Percentiles rank a stretch among this genome's conserved stretches.
Conservation (phyloP, 345 rosid genomes). For the Psidium guajava region DNA sequence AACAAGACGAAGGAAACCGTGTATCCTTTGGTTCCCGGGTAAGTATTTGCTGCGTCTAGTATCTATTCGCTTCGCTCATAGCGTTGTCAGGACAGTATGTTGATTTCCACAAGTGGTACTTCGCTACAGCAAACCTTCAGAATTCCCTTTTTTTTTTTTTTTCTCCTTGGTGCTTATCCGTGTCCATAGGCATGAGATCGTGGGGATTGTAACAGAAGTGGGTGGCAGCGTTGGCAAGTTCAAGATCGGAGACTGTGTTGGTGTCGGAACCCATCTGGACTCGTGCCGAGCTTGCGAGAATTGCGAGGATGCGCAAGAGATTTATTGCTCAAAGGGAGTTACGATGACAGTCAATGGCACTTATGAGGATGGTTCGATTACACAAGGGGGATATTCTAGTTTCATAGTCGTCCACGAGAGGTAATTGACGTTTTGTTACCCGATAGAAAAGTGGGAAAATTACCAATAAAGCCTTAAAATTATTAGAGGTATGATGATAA, state of each 20-base stretch:
- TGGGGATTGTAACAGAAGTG: background rate
- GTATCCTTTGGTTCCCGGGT: conserved; percentile 5
- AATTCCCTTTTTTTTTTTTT: background rate
- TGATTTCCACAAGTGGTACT: background rate
- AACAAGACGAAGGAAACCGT: background rate
- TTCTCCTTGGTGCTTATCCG: background rate
- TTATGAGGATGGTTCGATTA: conserved; percentile 24
- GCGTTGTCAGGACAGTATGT: background rate
- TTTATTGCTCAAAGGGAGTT: conserved; percentile 10
- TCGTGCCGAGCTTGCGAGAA: conserved; percentile 11
- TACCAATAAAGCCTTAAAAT: no score
- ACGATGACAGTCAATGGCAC: conserved; percentile 14
- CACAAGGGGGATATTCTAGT: conserved; percentile 31
- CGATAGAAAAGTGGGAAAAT: no score
- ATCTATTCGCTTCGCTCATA: background rate
- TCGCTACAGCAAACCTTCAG: background rate
- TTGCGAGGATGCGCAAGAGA: conserved; percentile 13
- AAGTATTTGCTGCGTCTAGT: background rate
- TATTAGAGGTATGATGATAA: no score
- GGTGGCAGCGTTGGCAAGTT: background rate
- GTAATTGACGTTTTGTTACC: background rate
- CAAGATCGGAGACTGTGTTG: conserved; percentile 1
- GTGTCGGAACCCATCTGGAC: conserved; percentile 1
- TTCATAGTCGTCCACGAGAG: conserved; percentile 21
- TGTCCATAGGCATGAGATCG: background rate